Percentiles rank a stretch among this genome's conserved stretches.
Conservation (phyloP, 129 eudicot species). For the Flaveria bidentis region DNA sequence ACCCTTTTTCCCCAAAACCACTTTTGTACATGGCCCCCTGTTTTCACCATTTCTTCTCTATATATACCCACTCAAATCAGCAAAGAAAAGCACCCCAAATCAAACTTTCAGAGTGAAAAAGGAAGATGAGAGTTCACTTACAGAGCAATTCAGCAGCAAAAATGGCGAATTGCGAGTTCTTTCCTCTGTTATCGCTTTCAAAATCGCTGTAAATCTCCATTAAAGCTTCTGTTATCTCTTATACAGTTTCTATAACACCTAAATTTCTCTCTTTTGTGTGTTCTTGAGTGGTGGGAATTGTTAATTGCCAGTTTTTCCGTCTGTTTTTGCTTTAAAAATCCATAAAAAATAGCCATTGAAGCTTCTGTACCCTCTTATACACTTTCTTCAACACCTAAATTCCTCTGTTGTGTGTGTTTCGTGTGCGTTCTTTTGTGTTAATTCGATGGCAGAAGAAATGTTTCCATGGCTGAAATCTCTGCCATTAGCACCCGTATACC, state of each 20-base stretch:
- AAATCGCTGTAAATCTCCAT: too few species aligned
- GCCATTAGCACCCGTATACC: slow-evolving; percentile 87
- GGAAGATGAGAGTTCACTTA: too few species aligned
- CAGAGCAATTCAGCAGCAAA: too few species aligned
- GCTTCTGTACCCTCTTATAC: neutral
- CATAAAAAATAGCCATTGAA: too few species aligned
- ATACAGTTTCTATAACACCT: neutral
- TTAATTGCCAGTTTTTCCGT: too few species aligned
- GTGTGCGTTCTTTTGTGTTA: too few species aligned
- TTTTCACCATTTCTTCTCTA: neutral
- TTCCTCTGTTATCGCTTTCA: neutral
- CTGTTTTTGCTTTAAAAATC: neutral
- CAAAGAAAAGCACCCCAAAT: neutral
- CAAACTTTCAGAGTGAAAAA: neutral
- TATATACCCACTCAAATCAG: neutral
- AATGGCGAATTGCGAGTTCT: too few species aligned
- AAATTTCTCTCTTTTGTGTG: too few species aligned
- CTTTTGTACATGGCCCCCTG: neutral
- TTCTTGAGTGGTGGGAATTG: too few species aligned
- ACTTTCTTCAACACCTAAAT: too few species aligned
- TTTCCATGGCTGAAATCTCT: slow-evolving; percentile 79
- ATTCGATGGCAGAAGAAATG: slow-evolving; percentile 46
- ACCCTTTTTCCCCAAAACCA: neutral
- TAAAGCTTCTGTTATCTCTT: too few species aligned
- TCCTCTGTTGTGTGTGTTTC: neutral